Conservation (phyloP, 345 rosid species). For the Geranium rotundifolium region DNA sequence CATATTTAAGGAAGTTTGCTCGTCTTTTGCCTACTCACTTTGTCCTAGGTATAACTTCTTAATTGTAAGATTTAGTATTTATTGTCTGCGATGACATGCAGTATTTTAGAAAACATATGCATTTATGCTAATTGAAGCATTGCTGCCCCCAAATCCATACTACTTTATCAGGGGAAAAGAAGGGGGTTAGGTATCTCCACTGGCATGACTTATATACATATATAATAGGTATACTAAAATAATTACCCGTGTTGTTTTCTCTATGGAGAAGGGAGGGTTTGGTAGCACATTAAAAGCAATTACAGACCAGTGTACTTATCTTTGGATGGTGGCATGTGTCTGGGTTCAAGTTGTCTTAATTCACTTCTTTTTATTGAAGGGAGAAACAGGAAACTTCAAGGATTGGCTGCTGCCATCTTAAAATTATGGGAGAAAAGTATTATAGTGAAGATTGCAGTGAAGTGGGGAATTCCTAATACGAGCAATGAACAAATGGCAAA, state of each 20-base stretch:
- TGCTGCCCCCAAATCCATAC: too few species aligned
- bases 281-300: too few species aligned
- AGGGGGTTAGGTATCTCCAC: too few species aligned
- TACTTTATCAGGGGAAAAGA: too few species aligned
- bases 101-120: not conserved
- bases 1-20: slow-evolving; percentile 66
- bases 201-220: too few species aligned
- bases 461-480: slow-evolving; percentile 70
- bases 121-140: not conserved
- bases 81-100: not conserved
- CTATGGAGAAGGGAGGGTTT: too few species aligned
- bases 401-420: slow-evolving; percentile 65
- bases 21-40: slow-evolving; percentile 65
- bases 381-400: slow-evolving; percentile 71
- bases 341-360: slow-evolving; percentile 6
- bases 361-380: slow-evolving; percentile 31
- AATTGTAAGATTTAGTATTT: not conserved
- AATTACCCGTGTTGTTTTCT: too few species aligned
- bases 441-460: slow-evolving; percentile 72
- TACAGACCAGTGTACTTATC: too few species aligned
- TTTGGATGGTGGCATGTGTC: too few species aligned
- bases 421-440: slow-evolving; percentile 70
- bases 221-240: too few species aligned
- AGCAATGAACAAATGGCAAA: slow-evolving; percentile 74
- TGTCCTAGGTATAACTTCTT: slow-evolving; percentile 53